Conservation (phyloP, 2,329 filamentous ascomycete species). For the Metarhizium guizhouense region DNA sequence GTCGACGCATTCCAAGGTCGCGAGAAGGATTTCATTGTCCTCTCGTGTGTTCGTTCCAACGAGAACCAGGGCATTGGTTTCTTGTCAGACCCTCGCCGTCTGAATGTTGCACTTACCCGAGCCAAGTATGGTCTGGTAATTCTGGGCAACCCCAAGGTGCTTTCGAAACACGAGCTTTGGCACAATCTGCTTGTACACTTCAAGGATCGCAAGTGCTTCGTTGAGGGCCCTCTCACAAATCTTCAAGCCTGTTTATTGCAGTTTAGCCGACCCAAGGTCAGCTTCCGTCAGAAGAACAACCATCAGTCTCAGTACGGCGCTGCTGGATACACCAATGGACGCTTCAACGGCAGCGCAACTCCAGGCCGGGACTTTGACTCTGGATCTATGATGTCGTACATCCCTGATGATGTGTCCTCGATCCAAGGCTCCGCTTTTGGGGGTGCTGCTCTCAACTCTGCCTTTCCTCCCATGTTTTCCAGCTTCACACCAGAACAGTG, state of each 20-base stretch:
- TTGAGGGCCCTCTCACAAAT: constrained; percentile 91
- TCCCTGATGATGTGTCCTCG: constrained; percentile 93
- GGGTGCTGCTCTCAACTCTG: constrained; percentile 61
- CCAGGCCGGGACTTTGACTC: constrained; percentile 56
- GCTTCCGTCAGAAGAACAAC: constrained; percentile 77
- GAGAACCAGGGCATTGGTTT: constrained; percentile 99
- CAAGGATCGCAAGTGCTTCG: constrained; percentile 92
- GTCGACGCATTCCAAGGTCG: constrained; percentile 98
- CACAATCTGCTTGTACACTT: constrained; percentile 92
- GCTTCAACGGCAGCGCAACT: constrained; percentile 29
- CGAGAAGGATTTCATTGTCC: constrained; percentile 97
- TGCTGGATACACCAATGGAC: constrained; percentile 28
- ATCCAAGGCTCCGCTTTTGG: constrained; percentile 88
- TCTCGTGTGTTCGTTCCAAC: constrained; percentile 96
- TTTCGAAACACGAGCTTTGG: constrained; percentile 97
- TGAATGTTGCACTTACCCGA: constrained; percentile 94
- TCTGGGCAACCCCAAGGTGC: constrained; percentile 91
- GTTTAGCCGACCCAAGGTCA: constrained; percentile 88
- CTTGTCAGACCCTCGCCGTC: constrained; percentile 90
- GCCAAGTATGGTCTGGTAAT: constrained; percentile 96
- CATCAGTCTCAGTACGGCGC: constrained; percentile 61
- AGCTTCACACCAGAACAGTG: constrained; percentile 82
- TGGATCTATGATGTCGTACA: constrained; percentile 87
- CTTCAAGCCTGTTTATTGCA: constrained; percentile 92
- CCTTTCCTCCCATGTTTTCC: constrained; percentile 92